These are phyloP conservation scores for Alternaria triticimaculans DNA, from an alignment of 2,329 filamentous ascomycete species.

Conservation along the genomic window DNA sequence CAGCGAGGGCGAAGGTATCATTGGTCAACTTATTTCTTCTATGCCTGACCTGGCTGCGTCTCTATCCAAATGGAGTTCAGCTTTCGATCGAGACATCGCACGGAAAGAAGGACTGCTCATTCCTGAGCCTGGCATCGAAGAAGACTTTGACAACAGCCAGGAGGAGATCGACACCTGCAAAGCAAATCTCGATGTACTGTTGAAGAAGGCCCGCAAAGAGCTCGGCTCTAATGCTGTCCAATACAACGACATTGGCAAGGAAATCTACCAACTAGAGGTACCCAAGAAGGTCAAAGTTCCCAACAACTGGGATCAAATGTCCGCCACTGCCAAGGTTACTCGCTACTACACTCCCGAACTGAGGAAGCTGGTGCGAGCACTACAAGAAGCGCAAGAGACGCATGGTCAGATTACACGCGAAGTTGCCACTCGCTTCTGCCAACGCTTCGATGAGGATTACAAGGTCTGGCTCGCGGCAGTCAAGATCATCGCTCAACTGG, in stretches of 20 bases:
- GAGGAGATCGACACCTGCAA: conserved; percentile 79
- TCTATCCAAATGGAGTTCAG: conserved; percentile 85
- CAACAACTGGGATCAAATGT: conserved; percentile 93
- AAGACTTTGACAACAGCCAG: conserved; percentile 87
- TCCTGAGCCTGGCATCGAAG: conserved; percentile 84
- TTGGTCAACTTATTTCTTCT: conserved; percentile 79
- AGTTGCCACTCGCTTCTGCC: conserved; percentile 81
- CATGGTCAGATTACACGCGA: conserved; percentile 91
- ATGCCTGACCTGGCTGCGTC: conserved; percentile 85
- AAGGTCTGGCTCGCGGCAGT: conserved; percentile 86
- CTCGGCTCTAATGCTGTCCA: conserved; percentile 71
- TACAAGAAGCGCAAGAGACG: conserved; percentile 93
- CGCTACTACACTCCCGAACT: conserved; percentile 92
- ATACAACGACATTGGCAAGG: conserved; percentile 82
- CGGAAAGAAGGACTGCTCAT: conserved; percentile 82
- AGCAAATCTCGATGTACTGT: conserved; percentile 71
- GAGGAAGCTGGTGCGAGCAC: conserved; percentile 78
- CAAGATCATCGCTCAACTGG: conserved; percentile 86
- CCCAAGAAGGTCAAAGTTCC: conserved; percentile 88
- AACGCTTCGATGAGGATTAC: conserved; percentile 87
- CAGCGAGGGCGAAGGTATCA: conserved; percentile 78
- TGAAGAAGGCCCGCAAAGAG: conserved; percentile 74
- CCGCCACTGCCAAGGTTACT: conserved; percentile 86
- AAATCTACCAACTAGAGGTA: conserved; percentile 94
- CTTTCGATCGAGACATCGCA: conserved; percentile 84